Base-by-base conservation (phyloP, 2,329 filamentous ascomycete genomes). In the Camillea tinctor region DNA sequence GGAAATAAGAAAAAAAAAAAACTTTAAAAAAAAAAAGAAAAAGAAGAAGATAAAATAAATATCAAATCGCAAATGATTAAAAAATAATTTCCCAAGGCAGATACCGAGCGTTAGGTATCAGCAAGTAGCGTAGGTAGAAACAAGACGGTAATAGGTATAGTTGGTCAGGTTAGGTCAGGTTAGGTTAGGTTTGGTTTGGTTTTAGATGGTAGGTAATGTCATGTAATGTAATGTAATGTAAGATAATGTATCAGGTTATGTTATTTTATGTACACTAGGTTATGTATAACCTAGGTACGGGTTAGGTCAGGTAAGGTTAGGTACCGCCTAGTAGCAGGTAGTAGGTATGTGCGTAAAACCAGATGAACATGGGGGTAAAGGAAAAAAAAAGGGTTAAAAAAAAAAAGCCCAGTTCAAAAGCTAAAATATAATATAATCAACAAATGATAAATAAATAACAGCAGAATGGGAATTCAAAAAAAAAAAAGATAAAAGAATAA, bases 351-450 rank as follows among this genome's bases (percentile, higher is more conserved):
- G 26, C 26, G 26, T 30, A 44, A n/a, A 63, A 2, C 15, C 11
- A 7, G n/a, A n/a, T 17, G 17, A n/a, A 44, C 13, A 44, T 17
- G n/a, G n/a, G n/a, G n/a, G 11, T 17, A 44, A 3, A 44, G 11
- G 36, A 49, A 56, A 57, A 40, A 50, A 48, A 23, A 26, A 49
- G 49, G 51, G 13, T 30, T 30, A 55, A 60, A 54, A 19, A 56
- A 56, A 56, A 54, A 52, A 22, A 44, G 26, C 50, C 26, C 50
- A 55, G 26, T 30, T 7, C 26, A 30, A 11, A 30, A n/a, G n/a
- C n/a, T n/a, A n/a, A n/a, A n/a, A n/a, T n/a, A n/a, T n/a, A n/a
- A n/a, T n/a, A n/a, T n/a, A n/a, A n/a, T n/a, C n/a, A n/a, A 30
- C 26, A 30, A 11, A 30, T 30, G 26, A 11, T 11, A 30, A 11